Conservation (phyloP, 2,329 filamentous ascomycete genomes). For the Talaromyces sp. region DNA sequence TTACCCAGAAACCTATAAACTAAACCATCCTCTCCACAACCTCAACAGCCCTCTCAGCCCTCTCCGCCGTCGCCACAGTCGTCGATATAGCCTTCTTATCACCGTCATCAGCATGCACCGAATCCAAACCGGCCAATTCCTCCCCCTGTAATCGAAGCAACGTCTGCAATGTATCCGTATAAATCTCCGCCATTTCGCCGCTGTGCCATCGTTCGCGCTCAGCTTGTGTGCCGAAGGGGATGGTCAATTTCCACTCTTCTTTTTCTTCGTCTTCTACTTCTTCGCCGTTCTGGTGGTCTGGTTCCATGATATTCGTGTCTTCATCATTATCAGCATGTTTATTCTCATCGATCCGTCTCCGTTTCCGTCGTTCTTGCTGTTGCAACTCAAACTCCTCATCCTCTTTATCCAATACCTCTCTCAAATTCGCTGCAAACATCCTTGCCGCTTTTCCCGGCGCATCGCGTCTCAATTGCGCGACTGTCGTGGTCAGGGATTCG, state of each 20-base stretch:
- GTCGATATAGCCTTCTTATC: slow-evolving; percentile 37
- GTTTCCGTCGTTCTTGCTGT: slow-evolving; percentile 16
- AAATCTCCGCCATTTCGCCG: slow-evolving; percentile 40
- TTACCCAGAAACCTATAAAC: too few relatives aligned
- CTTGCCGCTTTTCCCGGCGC: slow-evolving; percentile 40
- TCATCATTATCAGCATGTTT: slow-evolving; percentile 28
- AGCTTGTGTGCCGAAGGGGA: slow-evolving; percentile 29
- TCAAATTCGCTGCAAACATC: slow-evolving; percentile 34
- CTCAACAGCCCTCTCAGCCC: slow-evolving; percentile 41
- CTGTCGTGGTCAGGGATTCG: slow-evolving; percentile 44
- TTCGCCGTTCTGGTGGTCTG: too few relatives aligned
- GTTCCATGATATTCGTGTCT: too few relatives aligned
- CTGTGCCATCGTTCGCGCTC: slow-evolving; percentile 36
- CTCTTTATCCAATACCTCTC: slow-evolving; percentile 32
- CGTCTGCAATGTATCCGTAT: slow-evolving; percentile 36
- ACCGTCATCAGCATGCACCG: slow-evolving; percentile 13
- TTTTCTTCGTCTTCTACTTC: slow-evolving; percentile 1
- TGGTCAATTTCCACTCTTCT: slow-evolving; percentile 27
- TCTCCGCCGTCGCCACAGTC: slow-evolving; percentile 44
- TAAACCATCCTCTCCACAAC: slow-evolving; percentile 44
- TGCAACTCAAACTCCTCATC: slow-evolving; percentile 47
- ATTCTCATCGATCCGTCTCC: slow-evolving; percentile 22
- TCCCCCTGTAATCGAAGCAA: slow-evolving; percentile 38
- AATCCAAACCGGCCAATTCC: slow-evolving; percentile 17
- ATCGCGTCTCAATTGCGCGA: slow-evolving; percentile 43